Evolutionary conservation across 805 yeast species (phyloP), one percentile per base, ranked within the genome.

Genomic region (Candida arabinofermentans): DNA sequence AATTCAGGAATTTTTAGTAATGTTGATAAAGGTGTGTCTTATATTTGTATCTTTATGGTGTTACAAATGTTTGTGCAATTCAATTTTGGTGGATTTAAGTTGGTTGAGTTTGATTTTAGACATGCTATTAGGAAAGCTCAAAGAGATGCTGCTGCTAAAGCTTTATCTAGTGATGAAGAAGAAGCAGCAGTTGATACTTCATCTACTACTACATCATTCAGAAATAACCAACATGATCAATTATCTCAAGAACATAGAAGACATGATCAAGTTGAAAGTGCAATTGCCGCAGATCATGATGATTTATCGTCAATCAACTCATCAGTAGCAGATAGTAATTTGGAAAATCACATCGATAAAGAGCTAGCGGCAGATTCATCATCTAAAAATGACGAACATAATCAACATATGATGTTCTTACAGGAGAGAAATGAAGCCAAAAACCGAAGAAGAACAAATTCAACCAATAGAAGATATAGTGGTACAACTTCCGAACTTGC

Each of bases 21-120:
- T 13, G 87, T 86, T 27, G 71, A 77, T 40, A 74, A 75, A 51
- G 97, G 96, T 21, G 83, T 84, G 21, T 93, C 96, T 1, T 86
- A 84, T 61, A 83, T 86, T 17, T 83, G 89, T 54, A 81, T 89
- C 26, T 85, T 83, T 52, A 68, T 83, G 34, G 83, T 87, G 3
- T 71, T 83, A 2, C 87, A 83, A 59, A 70, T 80, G 29, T 69
- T 86, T 35, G 62, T 74, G 53, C 79, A 84, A 63, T 86, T 87
- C 72, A 83, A 86, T 53, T 63, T 83, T 34, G 96, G 96, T 2
- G 74, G 85, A 40, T 83, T 81, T 62, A 71, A 79, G 46, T 62
- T 89, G 39, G 69, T 88, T 13, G 83, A 80, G 32, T 66, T 77
- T 58, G 96, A 89, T 58, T 85, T 88, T 55, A 69, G 73, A 41